These are phyloP conservation scores for Exophiala viscosa DNA, from an alignment of 2,329 filamentous ascomycete species.

Conservation along the genomic window DNA sequence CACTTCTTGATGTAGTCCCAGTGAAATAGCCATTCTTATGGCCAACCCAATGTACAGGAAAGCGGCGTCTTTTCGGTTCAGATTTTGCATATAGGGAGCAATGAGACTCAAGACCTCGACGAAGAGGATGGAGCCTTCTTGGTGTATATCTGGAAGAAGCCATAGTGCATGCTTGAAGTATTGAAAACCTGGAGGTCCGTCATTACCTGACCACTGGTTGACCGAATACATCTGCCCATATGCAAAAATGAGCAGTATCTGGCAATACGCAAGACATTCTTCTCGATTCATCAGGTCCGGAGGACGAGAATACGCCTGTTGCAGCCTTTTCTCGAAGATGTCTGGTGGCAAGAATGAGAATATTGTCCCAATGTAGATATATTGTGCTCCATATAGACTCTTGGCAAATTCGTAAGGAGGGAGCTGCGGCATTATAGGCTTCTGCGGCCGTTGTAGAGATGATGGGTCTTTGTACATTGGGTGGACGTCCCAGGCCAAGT, in stretches of 20 bases:
- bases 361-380: constrained; percentile 56
- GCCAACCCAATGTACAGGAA: constrained; percentile 55
- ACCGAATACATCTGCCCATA: constrained; percentile 57
- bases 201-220: constrained; percentile 53
- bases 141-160: constrained; percentile 54
- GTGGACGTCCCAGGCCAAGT: constrained; percentile 37
- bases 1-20: constrained; percentile 55
- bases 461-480: constrained; percentile 36
- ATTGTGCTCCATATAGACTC: constrained; percentile 50
- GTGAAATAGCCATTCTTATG: constrained; percentile 55
- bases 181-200: constrained; percentile 54
- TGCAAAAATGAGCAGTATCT: constrained; percentile 52
- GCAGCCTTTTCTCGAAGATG: constrained; percentile 46
- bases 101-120: constrained; percentile 55
- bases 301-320: constrained; percentile 43
- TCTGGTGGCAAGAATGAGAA: constrained; percentile 51
- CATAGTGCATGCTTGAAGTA: constrained; percentile 53
- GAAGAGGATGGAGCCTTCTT: constrained; percentile 53
- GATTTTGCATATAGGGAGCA: constrained; percentile 57
- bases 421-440: constrained; percentile 37
- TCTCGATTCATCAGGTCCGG: constrained; percentile 45
- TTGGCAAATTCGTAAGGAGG: constrained; percentile 52
- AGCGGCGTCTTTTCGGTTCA: constrained; percentile 54
- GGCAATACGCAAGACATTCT: constrained; percentile 50
- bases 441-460: constrained; percentile 30